These are phyloP conservation scores for Colletotrichum brevisporum DNA, from an alignment of 2,329 filamentous ascomycete species.

Conservation along the genomic window DNA sequence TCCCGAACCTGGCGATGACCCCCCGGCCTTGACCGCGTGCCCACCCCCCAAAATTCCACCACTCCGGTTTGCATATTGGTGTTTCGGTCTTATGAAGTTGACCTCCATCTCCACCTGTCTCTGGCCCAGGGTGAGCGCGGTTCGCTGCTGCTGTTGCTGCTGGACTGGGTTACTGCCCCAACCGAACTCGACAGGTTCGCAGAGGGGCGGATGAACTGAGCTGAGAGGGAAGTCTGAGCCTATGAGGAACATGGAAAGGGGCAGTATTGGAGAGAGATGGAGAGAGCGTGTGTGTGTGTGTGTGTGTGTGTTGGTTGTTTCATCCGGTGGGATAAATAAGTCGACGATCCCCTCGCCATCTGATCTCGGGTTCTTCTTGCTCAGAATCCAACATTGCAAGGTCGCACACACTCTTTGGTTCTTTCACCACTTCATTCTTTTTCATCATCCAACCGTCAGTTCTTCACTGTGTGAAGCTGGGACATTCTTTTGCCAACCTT, in stretches of 20 bases:
- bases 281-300: not conserved
- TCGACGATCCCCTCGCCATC: conserved; percentile 8
- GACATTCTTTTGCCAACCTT: conserved; percentile 40
- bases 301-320: not conserved
- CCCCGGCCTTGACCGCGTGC: conserved; percentile 30
- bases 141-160: not conserved
- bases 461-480: conserved; percentile 42
- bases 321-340: conserved; percentile 28
- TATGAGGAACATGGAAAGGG: not conserved
- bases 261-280: too few species aligned
- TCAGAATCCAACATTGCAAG: conserved; percentile 38
- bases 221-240: too few species aligned
- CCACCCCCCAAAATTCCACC: conserved; percentile 30
- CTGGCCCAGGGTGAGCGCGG: conserved; percentile 22
- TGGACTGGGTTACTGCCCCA: too few species aligned
- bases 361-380: not conserved
- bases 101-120: conserved; percentile 12
- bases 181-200: too few species aligned
- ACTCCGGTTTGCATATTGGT: conserved; percentile 33
- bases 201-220: too few species aligned
- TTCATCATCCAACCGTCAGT: conserved; percentile 31
- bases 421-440: conserved; percentile 38
- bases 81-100: conserved; percentile 37
- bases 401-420: conserved; percentile 37
- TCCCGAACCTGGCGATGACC: conserved; percentile 18